Conservation (phyloP, 768 basidiomycete genomes). For the Phanerochaete carnosa region DNA sequence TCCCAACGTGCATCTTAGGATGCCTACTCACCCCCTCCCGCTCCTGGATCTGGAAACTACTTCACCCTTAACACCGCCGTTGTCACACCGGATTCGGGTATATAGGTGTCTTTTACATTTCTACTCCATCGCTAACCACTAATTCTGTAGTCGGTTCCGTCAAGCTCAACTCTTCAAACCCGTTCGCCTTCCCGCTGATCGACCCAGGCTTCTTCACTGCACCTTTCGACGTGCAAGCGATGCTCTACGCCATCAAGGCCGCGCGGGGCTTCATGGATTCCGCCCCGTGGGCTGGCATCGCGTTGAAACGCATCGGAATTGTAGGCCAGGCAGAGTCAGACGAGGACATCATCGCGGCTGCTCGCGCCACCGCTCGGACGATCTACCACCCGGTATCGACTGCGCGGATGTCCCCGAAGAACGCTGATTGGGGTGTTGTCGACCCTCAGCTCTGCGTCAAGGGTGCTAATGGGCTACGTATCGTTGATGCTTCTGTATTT, state of each 20-base stretch:
- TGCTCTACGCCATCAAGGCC: slow-evolving; percentile 19
- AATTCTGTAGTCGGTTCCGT: slow-evolving; percentile 20
- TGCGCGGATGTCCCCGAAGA: slow-evolving; percentile 14
- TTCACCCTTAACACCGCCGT: slow-evolving; percentile 10
- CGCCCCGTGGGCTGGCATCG: slow-evolving; percentile 8
- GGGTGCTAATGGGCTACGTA: slow-evolving; percentile 12
- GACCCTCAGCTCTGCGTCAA: slow-evolving; percentile 19
- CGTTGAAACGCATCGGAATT: neutral
- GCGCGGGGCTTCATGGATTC: neutral
- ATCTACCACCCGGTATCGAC: slow-evolving; percentile 14
- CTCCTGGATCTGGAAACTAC: slow-evolving; percentile 6
- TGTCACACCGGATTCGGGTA: slow-evolving; percentile 6
- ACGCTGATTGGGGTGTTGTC: slow-evolving; percentile 15
- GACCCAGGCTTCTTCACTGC: slow-evolving; percentile 20
- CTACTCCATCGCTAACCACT: neutral
- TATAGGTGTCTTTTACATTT: neutral
- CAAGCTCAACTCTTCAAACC: slow-evolving; percentile 17
- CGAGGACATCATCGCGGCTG: slow-evolving; percentile 1
- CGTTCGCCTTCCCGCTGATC: slow-evolving; percentile 23
- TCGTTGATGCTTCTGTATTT: slow-evolving; percentile 23
- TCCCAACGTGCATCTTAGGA: neutral
- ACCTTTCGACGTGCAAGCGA: slow-evolving; percentile 24
- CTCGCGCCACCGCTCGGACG: neutral
- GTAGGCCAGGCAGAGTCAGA: slow-evolving; percentile 7
- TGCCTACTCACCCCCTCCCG: neutral